phyloP scores from a whole-genome alignment of 805 yeast species.

The Candida loeiensis region DNA sequence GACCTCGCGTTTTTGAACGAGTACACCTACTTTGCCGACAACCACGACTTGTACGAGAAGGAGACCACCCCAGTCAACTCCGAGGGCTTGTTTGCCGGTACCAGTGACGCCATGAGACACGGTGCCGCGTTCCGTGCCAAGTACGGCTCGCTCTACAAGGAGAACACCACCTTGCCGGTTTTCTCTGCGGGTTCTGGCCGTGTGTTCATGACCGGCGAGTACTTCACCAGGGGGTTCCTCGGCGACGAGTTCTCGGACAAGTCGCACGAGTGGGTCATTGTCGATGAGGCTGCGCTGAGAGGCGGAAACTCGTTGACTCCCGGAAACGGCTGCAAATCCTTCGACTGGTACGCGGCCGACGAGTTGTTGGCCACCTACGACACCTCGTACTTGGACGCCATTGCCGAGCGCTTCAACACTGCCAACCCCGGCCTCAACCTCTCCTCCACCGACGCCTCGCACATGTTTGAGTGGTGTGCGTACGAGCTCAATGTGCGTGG shows the following conservation, averaged over 20 bases:
- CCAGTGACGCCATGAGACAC: conserved; percentile 43
- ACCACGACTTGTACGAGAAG: conserved; percentile 39
- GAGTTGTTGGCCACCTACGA: conserved; percentile 26
- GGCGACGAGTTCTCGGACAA: conserved; percentile 38
- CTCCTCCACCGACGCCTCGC: conserved; percentile 48
- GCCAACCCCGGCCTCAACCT: conserved; percentile 55
- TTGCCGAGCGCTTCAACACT: conserved; percentile 53
- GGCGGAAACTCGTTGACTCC: conserved; percentile 42
- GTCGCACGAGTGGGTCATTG: conserved; percentile 32
- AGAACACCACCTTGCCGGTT: conserved; percentile 39
- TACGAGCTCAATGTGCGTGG: conserved; percentile 73
- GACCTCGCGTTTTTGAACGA: conserved; percentile 53
- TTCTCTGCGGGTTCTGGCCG: conserved; percentile 57
- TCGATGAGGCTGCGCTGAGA: conserved; percentile 43
- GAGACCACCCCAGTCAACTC: conserved; percentile 49
- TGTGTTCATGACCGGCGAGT: conserved; percentile 50
- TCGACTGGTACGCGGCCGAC: conserved; percentile 12
- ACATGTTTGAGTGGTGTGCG: conserved; percentile 63
- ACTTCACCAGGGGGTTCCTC: conserved; percentile 61
- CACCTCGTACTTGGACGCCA: conserved; percentile 45
- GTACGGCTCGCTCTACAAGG: conserved; percentile 47
- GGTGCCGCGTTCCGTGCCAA: conserved; percentile 49
- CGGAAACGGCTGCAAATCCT: conserved; percentile 20
- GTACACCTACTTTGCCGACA: conserved; percentile 47
- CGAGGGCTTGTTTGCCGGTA: conserved; percentile 49